Base-by-base conservation (phyloP, 257 asterid species). In the Solanum lignicaule region DNA sequence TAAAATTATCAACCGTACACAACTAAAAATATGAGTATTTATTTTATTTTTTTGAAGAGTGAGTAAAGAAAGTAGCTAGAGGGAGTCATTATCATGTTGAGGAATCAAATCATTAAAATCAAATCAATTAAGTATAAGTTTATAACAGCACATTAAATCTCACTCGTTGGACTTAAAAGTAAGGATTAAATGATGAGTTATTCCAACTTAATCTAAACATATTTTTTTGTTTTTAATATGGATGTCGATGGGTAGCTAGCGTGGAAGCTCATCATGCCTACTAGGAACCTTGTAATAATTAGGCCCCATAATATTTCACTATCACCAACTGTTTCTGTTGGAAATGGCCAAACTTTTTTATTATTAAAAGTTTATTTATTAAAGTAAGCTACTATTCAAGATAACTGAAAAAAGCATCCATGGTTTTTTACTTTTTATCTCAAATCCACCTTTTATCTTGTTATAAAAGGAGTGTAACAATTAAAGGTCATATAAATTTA, bases 301-400 rank as follows among this genome's bases (percentile, higher is more conserved):
- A 92, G 93, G 91, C 66, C 94, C 96, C 94, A 90, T 89, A 69
- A 12, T 43, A 23, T 33, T 90, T 90, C 92, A 90, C 84, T 48
- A 93, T 91, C 94, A 88, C 88, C 90, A 87, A 91, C 93, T 89
- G 93, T 92, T 91, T 91, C 93, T 69, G 92, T 90, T 89, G 90
- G 89, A 73, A 84, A 85, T 87, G 74, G 89, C 88, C 90, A 78
- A 85, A 66, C 35, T 39, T 62, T 71, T 66, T 15, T 48, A 20
- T 86, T 0, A 74, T 35, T 31, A 41, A 20, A 71, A 27, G 88
- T 69, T 85, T 7, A n/a, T 29, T 25, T 4, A 35, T 66, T 32
- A 29, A 39, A 86, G 31, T 18, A 69, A 46, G 6, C 84, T 73
- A 31, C 48, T 79, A 33, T 74, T 79, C 23, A 79, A 27, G 65